phyloP scores from a whole-genome alignment of 2,329 filamentous ascomycete genomes.

The Mariannaea sp. region DNA sequence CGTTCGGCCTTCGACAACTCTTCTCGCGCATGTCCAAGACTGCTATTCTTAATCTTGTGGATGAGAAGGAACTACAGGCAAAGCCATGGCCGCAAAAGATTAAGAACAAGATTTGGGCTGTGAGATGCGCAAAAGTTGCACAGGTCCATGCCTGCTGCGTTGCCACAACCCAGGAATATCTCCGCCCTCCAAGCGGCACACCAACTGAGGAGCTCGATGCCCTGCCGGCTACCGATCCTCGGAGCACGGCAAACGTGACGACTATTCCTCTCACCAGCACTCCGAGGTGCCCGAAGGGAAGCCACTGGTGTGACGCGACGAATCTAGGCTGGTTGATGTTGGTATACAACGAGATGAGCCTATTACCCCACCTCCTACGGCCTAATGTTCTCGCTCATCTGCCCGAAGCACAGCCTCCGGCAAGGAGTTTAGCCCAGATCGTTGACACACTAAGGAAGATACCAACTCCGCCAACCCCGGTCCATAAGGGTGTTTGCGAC shows the following conservation, averaged over 20 bases:
- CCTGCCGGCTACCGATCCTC: constrained; percentile 28
- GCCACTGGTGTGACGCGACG: constrained; percentile 56
- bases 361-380: constrained; percentile 49
- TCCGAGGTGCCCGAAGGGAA: constrained; percentile 55
- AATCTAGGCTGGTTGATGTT: constrained; percentile 61
- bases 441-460: constrained; percentile 50
- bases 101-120: constrained; percentile 54
- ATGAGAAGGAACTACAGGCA: constrained; percentile 48
- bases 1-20: constrained; percentile 54
- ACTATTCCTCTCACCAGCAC: constrained; percentile 42
- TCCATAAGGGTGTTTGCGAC: constrained; percentile 54
- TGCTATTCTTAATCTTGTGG: constrained; percentile 51
- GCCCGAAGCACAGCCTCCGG: constrained; percentile 34
- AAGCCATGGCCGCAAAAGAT: constrained; percentile 55
- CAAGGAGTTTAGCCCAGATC: constrained; percentile 51
- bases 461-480: constrained; percentile 49
- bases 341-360: constrained; percentile 52
- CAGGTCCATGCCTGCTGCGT: constrained; percentile 55
- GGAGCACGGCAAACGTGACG: constrained; percentile 24
- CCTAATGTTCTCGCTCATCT: constrained; percentile 35
- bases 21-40: constrained; percentile 57
- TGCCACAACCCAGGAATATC: constrained; percentile 51
- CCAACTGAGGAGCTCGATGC: constrained; percentile 22
- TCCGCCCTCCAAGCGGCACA: constrained; percentile 39
- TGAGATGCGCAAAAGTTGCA: constrained; percentile 55